These are phyloP conservation scores for Trichoderma aggressivum DNA, from an alignment of 2,329 filamentous ascomycete genomes.

Conservation along the genomic window DNA sequence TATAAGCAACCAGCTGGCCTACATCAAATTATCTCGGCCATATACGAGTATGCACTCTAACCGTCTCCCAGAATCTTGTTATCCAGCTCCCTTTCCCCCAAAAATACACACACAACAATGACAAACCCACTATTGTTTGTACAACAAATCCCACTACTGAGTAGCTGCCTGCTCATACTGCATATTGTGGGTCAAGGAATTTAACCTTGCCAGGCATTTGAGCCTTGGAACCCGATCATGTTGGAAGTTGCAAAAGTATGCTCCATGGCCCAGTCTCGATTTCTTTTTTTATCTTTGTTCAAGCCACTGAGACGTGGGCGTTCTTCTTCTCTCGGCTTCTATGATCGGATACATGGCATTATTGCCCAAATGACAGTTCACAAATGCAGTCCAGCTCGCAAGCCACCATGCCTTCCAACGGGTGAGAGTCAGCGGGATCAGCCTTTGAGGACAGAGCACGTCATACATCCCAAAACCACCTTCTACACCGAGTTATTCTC, in stretches of 20 bases:
- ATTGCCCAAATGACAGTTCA: constrained; percentile 1
- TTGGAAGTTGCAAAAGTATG: not conserved
- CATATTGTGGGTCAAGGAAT: constrained; percentile 1
- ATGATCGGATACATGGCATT: not conserved
- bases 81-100: not conserved
- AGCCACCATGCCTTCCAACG: not conserved
- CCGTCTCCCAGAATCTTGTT: not conserved
- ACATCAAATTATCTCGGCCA: not conserved
- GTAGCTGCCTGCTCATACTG: constrained; percentile 1
- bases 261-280: not conserved
- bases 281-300: not conserved
- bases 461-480: not conserved
- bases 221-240: constrained; percentile 5
- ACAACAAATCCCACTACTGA: not conserved
- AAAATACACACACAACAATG: not conserved
- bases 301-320: not conserved
- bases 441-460: constrained; percentile 3
- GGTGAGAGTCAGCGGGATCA: not conserved
- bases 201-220: not conserved
- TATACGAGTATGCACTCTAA: not conserved
- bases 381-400: not conserved
- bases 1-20: not conserved
- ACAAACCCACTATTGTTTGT: not conserved
- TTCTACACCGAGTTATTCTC: not conserved
- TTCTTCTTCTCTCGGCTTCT: not conserved